Evolutionary conservation across 495 filamentous ascomycete genomes (phyloP).

Genomic region (Aspergillus taichungensis): DNA sequence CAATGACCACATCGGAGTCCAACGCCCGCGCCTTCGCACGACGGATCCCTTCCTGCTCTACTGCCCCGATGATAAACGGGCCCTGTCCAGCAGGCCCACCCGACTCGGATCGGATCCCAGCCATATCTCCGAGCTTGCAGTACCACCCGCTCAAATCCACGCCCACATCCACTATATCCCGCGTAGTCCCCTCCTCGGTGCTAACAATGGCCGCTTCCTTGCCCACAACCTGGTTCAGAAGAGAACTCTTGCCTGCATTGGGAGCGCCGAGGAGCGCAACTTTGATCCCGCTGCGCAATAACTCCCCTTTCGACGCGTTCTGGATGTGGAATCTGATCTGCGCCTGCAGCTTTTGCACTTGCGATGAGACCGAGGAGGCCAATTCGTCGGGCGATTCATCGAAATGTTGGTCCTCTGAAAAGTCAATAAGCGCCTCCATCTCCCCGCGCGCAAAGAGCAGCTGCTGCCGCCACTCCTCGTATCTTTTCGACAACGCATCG

Average conservation of each 20-base stretch:
- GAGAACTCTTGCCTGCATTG: slow-evolving; percentile 90
- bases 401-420: slow-evolving; percentile 94
- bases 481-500: slow-evolving; percentile 60
- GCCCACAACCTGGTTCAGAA: slow-evolving; percentile 87
- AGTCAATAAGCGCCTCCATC: slow-evolving; percentile 92
- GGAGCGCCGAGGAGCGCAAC: slow-evolving; percentile 83
- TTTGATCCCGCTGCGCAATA: slow-evolving; percentile 77
- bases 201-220: slow-evolving; percentile 93
- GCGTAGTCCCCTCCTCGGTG: slow-evolving; percentile 80
- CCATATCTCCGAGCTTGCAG: slow-evolving; percentile 86
- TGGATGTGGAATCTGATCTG: slow-evolving; percentile 58
- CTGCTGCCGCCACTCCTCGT: slow-evolving; percentile 73
- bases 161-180: slow-evolving; percentile 88
- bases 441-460: slow-evolving; percentile 79
- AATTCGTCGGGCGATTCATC: slow-evolving; percentile 75
- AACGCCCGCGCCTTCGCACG: slow-evolving; percentile 72
- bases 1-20: slow-evolving; percentile 79
- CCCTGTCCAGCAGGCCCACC: slow-evolving; percentile 1
- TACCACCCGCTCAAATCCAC: slow-evolving; percentile 85
- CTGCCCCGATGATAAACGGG: slow-evolving; percentile 47
- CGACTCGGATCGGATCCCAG: slow-evolving; percentile 57
- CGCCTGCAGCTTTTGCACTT: slow-evolving; percentile 49
- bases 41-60: slow-evolving; percentile 87
- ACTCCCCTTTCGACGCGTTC: slow-evolving; percentile 75
- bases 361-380: slow-evolving; percentile 52